These are phyloP conservation scores for Coccomyxa sp. DNA, from an alignment of 139 green algal species.

Conservation along the genomic window DNA sequence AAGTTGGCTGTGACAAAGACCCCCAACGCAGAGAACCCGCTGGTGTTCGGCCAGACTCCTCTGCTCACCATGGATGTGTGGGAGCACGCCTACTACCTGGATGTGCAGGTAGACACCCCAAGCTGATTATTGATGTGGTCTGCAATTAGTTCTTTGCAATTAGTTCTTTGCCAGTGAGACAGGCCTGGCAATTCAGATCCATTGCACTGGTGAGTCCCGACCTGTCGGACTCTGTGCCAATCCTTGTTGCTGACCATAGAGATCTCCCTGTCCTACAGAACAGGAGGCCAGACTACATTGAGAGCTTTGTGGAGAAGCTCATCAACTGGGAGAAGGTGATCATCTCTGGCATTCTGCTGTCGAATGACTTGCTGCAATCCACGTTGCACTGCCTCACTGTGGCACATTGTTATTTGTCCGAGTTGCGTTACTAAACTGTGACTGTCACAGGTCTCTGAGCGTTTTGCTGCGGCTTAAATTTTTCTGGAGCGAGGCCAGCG, in stretches of 20 bases:
- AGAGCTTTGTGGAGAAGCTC: slow-evolving; percentile 80
- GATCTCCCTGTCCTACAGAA: slow-evolving; percentile 35
- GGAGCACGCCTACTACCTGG: slow-evolving; percentile 81
- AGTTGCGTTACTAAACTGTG: too few species aligned
- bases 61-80: slow-evolving; percentile 94
- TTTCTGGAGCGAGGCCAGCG: too few species aligned
- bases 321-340: slow-evolving; percentile 79
- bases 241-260: not conserved
- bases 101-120: slow-evolving; percentile 23
- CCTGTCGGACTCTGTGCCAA: not conserved
- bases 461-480: too few species aligned
- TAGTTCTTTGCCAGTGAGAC: not conserved
- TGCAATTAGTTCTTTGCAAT: not conserved
- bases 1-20: slow-evolving; percentile 89
- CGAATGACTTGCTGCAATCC: too few species aligned
- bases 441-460: too few species aligned
- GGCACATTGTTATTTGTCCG: too few species aligned
- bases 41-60: slow-evolving; percentile 62
- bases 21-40: slow-evolving; percentile 86
- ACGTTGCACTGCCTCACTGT: too few species aligned
- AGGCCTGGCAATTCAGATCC: too few species aligned
- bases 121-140: not conserved
- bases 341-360: not conserved
- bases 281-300: slow-evolving; percentile 64
- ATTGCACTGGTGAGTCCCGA: too few species aligned